Evolutionary conservation across 2,329 filamentous ascomycete species (phyloP).

Genomic region (Colletotrichum tabaci): DNA sequence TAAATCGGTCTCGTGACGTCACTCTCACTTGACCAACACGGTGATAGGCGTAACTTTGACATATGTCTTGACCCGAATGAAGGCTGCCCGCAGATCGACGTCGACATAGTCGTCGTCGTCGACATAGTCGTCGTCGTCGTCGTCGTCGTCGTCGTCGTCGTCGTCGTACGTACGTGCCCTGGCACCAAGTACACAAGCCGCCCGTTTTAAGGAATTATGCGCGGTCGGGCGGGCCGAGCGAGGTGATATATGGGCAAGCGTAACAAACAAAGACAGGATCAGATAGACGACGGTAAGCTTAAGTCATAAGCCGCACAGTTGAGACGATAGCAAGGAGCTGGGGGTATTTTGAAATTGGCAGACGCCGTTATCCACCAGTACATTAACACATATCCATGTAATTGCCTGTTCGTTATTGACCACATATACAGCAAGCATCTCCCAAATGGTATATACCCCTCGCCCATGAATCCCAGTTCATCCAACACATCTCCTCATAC

Average conservation of each 20-base stretch:
- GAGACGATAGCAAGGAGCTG: background rate
- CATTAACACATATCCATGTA: conserved; percentile 30
- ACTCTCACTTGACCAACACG: background rate
- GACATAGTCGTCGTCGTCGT: too few species aligned
- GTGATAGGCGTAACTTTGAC: background rate
- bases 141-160: too few species aligned
- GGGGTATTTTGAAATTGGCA: conserved; percentile 9
- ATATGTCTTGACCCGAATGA: background rate
- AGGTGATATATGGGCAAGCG: background rate
- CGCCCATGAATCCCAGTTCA: conserved; percentile 8
- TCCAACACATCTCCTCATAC: background rate
- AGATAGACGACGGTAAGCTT: background rate
- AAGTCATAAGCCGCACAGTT: background rate
- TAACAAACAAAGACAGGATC: too few species aligned
- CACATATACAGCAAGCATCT: conserved; percentile 25
- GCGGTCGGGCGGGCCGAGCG: too few species aligned
- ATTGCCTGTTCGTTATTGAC: conserved; percentile 26
- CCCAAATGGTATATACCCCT: conserved; percentile 32
- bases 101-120: too few species aligned
- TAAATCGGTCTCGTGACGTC: conserved; percentile 3
- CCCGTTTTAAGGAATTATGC: background rate
- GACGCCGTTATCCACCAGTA: background rate
- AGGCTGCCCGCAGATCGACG: too few species aligned
- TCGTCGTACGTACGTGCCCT: background rate
- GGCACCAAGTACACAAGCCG: background rate